A percentile compares a stretch with the other conserved stretches of the same genome.
phyloP scores from a whole-genome alignment of 2,329 filamentous ascomycete genomes.

The Phyllosticta citrichinensis region DNA sequence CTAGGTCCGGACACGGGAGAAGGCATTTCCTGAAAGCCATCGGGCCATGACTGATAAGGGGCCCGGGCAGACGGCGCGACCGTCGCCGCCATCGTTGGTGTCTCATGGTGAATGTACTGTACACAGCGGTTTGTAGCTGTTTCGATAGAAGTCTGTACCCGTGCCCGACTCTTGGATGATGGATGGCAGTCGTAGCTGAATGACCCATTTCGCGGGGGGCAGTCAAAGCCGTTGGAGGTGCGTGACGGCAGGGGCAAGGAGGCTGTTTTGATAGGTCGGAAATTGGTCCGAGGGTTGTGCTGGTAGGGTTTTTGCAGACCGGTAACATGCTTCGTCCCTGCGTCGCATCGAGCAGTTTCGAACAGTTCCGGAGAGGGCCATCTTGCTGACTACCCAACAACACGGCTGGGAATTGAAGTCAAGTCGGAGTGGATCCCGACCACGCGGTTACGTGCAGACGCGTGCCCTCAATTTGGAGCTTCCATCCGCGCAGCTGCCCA shows the following conservation, averaged over 20 bases:
- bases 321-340: not conserved
- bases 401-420: not conserved
- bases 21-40: not conserved
- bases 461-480: not conserved
- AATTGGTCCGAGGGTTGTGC: not conserved
- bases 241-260: not conserved
- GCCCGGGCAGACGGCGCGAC: not conserved
- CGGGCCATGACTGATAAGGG: not conserved
- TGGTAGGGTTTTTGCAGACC: not conserved
- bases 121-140: not conserved
- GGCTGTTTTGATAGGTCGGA: not conserved
- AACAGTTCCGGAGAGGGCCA: not conserved
- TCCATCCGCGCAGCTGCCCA: not conserved
- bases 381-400: not conserved
- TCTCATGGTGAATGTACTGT: not conserved
- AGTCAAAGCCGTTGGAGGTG: not conserved
- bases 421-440: not conserved
- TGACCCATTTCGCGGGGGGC: not conserved
- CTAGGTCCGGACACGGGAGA: not conserved
- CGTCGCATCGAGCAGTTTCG: not conserved
- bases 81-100: not conserved
- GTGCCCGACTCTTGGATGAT: not conserved
- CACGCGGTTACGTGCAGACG: not conserved
- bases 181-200: not conserved
- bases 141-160: not conserved